These are phyloP conservation scores for Penicillium aurantiogriseum DNA, from an alignment of 2,329 filamentous ascomycete genomes.

Conservation along the genomic window DNA sequence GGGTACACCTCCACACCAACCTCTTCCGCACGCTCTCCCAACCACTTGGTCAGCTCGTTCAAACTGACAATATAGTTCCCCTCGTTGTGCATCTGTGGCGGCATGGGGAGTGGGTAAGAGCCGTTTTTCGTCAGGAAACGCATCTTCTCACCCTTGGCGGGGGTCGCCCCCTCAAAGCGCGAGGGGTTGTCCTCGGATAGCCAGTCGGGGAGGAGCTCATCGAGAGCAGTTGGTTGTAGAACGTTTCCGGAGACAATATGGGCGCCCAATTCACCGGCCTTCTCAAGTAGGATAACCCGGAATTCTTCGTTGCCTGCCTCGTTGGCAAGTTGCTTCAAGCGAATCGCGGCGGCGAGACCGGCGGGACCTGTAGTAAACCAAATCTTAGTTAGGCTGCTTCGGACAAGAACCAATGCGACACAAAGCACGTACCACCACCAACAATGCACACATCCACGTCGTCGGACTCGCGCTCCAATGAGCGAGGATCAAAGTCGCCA, in stretches of 20 bases:
- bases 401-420: neutral
- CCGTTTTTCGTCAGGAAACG: conserved; percentile 82
- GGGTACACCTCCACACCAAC: conserved; percentile 93
- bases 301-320: conserved; percentile 95
- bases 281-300: conserved; percentile 86
- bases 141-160: conserved; percentile 83
- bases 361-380: conserved; percentile 63
- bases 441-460: conserved; percentile 96
- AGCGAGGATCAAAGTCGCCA: conserved; percentile 63
- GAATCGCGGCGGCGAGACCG: conserved; percentile 87
- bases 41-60: conserved; percentile 93
- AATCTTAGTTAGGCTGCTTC: conserved; percentile 5
- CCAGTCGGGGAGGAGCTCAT: conserved; percentile 94
- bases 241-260: conserved; percentile 97
- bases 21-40: conserved; percentile 95
- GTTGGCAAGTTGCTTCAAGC: conserved; percentile 91
- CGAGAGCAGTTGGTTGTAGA: conserved; percentile 80
- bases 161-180: conserved; percentile 82
- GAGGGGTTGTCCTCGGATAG: conserved; percentile 81
- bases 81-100: conserved; percentile 97
- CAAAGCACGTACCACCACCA: conserved; percentile 64
- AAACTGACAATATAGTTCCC: conserved; percentile 97
- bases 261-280: conserved; percentile 89
- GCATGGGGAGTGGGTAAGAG: conserved; percentile 77
- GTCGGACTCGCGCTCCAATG: conserved; percentile 83